Evolutionary conservation across 1,284 basidiomycete species (phyloP).

Genomic region (Trichosporon ovoides): DNA sequence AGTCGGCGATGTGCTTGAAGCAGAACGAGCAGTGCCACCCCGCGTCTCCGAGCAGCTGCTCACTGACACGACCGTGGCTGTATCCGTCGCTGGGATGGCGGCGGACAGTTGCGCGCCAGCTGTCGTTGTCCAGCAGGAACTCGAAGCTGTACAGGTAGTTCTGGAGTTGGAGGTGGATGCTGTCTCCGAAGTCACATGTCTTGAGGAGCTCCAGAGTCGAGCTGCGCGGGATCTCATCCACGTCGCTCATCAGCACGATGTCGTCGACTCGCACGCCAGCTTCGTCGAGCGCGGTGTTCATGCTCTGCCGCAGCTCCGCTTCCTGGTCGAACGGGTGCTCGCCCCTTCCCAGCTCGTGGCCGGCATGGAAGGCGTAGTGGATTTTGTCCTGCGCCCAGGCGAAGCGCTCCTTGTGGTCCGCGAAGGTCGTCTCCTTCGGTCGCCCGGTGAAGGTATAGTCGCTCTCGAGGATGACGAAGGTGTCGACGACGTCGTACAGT

Average conservation of each 20-base stretch:
- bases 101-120: not conserved
- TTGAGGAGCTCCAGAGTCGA: slow-evolving; percentile 58
- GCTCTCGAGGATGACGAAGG: slow-evolving; percentile 63
- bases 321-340: not conserved
- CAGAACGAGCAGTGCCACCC: slow-evolving; percentile 52
- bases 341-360: not conserved
- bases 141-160: slow-evolving; percentile 65
- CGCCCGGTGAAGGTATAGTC: slow-evolving; percentile 60
- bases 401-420: slow-evolving; percentile 19
- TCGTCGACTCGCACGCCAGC: slow-evolving; percentile 8
- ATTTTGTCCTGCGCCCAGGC: slow-evolving; percentile 42
- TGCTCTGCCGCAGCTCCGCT: not conserved
- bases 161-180: slow-evolving; percentile 56
- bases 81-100: slow-evolving; percentile 25
- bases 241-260: slow-evolving; percentile 62
- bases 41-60: slow-evolving; percentile 58
- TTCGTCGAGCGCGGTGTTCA: not conserved
- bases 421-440: slow-evolving; percentile 57
- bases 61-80: slow-evolving; percentile 42
- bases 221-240: slow-evolving; percentile 62
- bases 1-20: slow-evolving; percentile 27
- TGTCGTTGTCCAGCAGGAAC: slow-evolving; percentile 51
- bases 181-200: slow-evolving; percentile 51
- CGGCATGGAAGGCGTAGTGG: slow-evolving; percentile 12
- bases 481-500: slow-evolving; percentile 58